A percentile compares a stretch with the other conserved stretches of the same genome.
phyloP scores from a whole-genome alignment of 768 basidiomycete genomes.

The Tylopilus cervinicoccineus region DNA sequence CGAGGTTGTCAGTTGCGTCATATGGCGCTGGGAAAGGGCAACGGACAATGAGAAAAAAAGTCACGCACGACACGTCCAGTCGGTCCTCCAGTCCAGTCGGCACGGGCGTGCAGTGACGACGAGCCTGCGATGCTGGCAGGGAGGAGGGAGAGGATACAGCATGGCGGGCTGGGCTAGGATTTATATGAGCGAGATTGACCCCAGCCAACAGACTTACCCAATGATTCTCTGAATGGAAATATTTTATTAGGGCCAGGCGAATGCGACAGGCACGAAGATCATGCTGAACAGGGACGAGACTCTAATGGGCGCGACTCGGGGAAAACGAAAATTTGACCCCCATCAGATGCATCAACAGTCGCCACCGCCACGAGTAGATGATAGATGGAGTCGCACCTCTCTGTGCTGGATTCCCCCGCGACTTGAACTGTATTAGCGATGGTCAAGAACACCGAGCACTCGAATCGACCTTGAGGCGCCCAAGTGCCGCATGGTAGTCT shows the following conservation, averaged over 20 bases:
- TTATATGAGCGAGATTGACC: slow-evolving; percentile 2
- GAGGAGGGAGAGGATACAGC: neutral
- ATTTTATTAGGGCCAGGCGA: too few species aligned
- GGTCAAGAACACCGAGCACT: too few species aligned
- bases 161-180: neutral
- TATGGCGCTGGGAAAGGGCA: neutral
- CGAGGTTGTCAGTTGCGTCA: neutral
- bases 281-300: neutral
- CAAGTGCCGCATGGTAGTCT: too few species aligned
- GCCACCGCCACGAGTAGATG: too few species aligned
- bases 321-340: neutral
- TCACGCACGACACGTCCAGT: neutral
- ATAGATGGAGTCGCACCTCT: too few species aligned
- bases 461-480: too few species aligned
- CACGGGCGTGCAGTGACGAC: neutral
- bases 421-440: too few species aligned
- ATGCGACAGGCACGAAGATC: too few species aligned
- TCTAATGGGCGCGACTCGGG: neutral
- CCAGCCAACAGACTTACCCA: neutral
- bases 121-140: too few species aligned
- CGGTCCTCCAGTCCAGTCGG: neutral
- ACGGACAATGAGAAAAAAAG: neutral
- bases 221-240: neutral
- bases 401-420: too few species aligned
- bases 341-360: too few species aligned